Percentiles rank a stretch among this genome's conserved stretches.
These are phyloP conservation scores for Boletus rex-veris DNA, from an alignment of 768 basidiomycete species.

Conservation along the genomic window DNA sequence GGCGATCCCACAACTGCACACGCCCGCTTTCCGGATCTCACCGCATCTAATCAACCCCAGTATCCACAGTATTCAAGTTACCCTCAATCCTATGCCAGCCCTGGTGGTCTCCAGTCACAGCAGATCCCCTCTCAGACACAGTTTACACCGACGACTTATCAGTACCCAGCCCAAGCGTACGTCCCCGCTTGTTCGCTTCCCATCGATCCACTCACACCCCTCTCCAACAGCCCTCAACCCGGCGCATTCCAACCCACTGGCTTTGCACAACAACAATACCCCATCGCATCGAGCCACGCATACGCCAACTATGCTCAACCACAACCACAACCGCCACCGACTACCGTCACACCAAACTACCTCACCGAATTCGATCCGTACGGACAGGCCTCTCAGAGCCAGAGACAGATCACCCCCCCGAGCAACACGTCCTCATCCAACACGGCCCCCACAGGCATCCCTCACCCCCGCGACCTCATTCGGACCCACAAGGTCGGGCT, in stretches of 20 bases:
- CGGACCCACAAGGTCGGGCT: constrained; percentile 62
- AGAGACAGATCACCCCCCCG: too few species aligned
- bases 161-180: constrained; percentile 23
- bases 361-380: constrained; percentile 43
- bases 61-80: constrained; percentile 30
- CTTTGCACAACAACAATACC: constrained; percentile 51
- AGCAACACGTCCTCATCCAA: neutral
- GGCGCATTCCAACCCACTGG: constrained; percentile 47
- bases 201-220: neutral
- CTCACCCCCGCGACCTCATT: constrained; percentile 69
- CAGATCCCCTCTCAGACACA: constrained; percentile 18
- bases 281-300: constrained; percentile 14
- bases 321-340: constrained; percentile 8
- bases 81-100: constrained; percentile 21
- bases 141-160: constrained; percentile 24
- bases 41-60: constrained; percentile 26
- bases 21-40: constrained; percentile 65
- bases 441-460: constrained; percentile 29
- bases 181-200: neutral
- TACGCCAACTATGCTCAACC: constrained; percentile 9
- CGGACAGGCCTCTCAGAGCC: neutral
- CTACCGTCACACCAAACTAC: constrained; percentile 20
- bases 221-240: too few species aligned
- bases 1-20: constrained; percentile 46
- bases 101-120: neutral